phyloP scores from a whole-genome alignment of 2,329 filamentous ascomycete species.

The Pyrenochaeta sp. region DNA sequence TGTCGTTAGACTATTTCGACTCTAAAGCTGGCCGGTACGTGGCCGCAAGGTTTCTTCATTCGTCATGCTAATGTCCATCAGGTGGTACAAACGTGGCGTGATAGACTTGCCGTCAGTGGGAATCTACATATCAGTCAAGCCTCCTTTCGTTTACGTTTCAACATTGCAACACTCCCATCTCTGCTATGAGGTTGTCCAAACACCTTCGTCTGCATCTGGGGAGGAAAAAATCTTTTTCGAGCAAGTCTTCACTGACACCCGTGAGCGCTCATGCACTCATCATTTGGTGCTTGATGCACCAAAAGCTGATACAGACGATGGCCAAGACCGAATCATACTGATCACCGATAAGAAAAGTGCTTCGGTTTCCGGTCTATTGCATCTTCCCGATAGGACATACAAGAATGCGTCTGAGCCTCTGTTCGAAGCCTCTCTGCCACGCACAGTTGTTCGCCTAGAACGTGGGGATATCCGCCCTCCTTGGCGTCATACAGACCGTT shows the following conservation, averaged over 20 bases:
- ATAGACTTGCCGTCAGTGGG: constrained; percentile 57
- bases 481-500: constrained; percentile 35
- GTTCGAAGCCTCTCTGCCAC: constrained; percentile 53
- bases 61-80: constrained; percentile 19
- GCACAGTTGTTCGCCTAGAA: constrained; percentile 58
- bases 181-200: constrained; percentile 52
- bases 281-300: constrained; percentile 32
- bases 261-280: constrained; percentile 34
- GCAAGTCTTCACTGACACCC: constrained; percentile 39
- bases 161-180: constrained; percentile 63
- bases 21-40: constrained; percentile 27
- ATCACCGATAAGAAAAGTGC: constrained; percentile 43
- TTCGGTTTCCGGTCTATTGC: constrained; percentile 39
- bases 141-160: constrained; percentile 60
- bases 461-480: constrained; percentile 54
- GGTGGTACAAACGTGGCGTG: constrained; percentile 51
- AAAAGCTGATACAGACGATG: not conserved
- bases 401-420: constrained; percentile 41
- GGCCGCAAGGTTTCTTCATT: not conserved
- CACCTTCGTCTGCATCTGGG: no score
- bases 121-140: constrained; percentile 57
- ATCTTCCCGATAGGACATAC: constrained; percentile 22
- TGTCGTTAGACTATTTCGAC: constrained; percentile 41
- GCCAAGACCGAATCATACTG: constrained; percentile 31
- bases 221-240: constrained; percentile 23